Conservation (phyloP, 192 early-diverging fungal species). For the Globomyces pollinis-pini region DNA sequence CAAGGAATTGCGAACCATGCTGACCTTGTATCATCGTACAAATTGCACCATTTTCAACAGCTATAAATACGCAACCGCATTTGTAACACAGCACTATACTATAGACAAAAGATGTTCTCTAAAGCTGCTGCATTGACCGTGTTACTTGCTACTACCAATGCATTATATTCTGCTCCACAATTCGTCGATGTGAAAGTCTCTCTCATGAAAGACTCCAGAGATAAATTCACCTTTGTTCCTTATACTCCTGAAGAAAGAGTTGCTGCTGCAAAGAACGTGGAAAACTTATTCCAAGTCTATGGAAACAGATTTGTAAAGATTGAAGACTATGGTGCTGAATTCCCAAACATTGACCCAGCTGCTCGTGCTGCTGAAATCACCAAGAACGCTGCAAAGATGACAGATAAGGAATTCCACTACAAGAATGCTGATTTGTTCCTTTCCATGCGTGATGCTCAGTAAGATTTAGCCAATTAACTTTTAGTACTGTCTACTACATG, state of each 20-base stretch:
- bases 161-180: no score
- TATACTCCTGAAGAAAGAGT: neutral
- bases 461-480: slow-evolving; percentile 4
- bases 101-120: no score
- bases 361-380: slow-evolving; percentile 6
- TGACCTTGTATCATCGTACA: no score
- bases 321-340: neutral
- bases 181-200: no score
- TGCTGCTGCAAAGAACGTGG: neutral
- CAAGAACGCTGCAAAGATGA: slow-evolving; percentile 5
- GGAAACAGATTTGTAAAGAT: slow-evolving; percentile 1
- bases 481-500: neutral
- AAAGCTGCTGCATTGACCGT: no score
- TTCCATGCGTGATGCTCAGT: slow-evolving; percentile 18
- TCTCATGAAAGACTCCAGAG: no score
- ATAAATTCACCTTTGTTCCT: no score
- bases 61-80: no score
- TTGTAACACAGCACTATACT: no score
- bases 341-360: slow-evolving; percentile 13
- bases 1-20: no score
- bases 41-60: no score
- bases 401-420: slow-evolving; percentile 18
- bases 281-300: neutral
- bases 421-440: slow-evolving; percentile 12
- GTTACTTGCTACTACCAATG: no score